Conservation (phyloP, 106 monocot species). For the Acorus gramineus region DNA sequence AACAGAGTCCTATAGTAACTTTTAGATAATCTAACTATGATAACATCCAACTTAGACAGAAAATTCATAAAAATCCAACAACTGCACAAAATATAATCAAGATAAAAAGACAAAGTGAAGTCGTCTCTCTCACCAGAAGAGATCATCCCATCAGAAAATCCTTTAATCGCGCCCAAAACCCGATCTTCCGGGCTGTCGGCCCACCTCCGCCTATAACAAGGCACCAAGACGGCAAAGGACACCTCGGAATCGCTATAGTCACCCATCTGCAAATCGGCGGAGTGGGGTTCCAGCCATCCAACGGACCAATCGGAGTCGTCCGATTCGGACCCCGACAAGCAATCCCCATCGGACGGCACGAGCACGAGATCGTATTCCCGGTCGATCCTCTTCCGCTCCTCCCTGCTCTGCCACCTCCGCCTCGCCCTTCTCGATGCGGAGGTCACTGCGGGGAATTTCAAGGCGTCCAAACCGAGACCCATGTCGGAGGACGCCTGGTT, state of each 20-base stretch:
- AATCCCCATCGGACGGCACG: constrained; percentile 59
- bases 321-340: constrained; percentile 66
- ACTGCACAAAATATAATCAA: neutral
- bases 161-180: constrained; percentile 3
- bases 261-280: constrained; percentile 34
- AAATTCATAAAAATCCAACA: neutral
- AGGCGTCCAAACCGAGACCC: neutral
- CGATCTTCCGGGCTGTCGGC: neutral
- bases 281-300: constrained; percentile 78
- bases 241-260: constrained; percentile 23
- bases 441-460: neutral
- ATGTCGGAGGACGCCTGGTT: neutral
- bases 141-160: neutral
- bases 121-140: constrained; percentile 11
- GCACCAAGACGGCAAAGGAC: constrained; percentile 77
- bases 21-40: too few species aligned
- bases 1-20: too few species aligned
- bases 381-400: constrained; percentile 40
- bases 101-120: neutral
- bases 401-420: constrained; percentile 23
- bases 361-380: constrained; percentile 65
- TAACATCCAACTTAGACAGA: neutral
- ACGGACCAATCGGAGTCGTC: constrained; percentile 87
- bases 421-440: neutral
- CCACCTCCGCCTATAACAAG: constrained; percentile 38